phyloP scores from a whole-genome alignment of 768 basidiomycete genomes.

The Strobilomyces confusus region DNA sequence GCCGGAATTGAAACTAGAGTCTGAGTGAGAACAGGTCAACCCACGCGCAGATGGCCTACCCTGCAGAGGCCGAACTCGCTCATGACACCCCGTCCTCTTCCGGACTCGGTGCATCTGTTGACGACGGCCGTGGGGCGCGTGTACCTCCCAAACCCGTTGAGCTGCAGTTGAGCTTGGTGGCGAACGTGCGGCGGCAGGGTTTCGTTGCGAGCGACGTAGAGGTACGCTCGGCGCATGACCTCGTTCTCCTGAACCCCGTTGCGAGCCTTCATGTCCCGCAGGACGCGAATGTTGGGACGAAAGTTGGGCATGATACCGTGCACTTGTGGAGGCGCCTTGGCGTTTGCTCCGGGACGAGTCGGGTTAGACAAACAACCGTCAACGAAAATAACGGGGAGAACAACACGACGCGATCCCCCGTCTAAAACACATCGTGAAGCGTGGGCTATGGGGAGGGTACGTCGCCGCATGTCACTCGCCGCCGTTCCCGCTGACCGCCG shows the following conservation, averaged over 20 bases:
- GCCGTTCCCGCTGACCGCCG: constrained; percentile 41
- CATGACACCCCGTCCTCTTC: constrained; percentile 83
- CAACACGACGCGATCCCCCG: background rate
- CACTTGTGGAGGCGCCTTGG: too few species aligned
- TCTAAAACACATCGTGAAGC: background rate
- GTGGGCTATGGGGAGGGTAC: constrained; percentile 30
- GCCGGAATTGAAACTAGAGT: constrained; percentile 80
- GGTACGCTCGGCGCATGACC: constrained; percentile 81
- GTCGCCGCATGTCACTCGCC: background rate
- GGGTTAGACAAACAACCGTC: constrained; percentile 18
- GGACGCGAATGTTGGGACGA: constrained; percentile 46
- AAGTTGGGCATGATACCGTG: constrained; percentile 21
- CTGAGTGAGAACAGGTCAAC: background rate
- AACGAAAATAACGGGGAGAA: constrained; percentile 12
- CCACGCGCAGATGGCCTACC: constrained; percentile 38
- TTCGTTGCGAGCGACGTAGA: constrained; percentile 91
- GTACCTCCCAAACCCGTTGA: constrained; percentile 81
- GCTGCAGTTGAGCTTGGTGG: constrained; percentile 90
- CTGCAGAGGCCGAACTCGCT: constrained; percentile 85
- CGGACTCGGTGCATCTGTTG: constrained; percentile 83
- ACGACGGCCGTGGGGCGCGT: constrained; percentile 85
- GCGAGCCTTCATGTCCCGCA: constrained; percentile 79
- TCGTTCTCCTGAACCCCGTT: constrained; percentile 70
- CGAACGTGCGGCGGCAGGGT: constrained; percentile 84
- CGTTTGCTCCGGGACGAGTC: background rate